A percentile compares a stretch with the other conserved stretches of the same genome.
phyloP scores from a whole-genome alignment of 164 flowering plant genomes.

The Euptelea pleiosperma region DNA sequence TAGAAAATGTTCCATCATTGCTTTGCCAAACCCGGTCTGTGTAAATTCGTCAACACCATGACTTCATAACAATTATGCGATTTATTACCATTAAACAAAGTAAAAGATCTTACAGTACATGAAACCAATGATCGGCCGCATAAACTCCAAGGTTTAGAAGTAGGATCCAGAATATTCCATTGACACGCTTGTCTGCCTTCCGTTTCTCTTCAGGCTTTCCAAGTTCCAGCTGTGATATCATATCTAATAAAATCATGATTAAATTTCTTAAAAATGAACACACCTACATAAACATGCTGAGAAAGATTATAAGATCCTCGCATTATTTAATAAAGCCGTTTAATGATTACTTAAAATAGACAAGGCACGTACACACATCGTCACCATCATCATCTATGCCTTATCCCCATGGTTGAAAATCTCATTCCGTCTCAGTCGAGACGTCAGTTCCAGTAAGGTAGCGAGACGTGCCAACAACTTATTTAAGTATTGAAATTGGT shows the following conservation, averaged over 20 bases:
- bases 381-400: not conserved
- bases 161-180: conserved; percentile 85
- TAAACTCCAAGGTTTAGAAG: conserved; percentile 77
- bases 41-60: not conserved
- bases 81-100: not conserved
- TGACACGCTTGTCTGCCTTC: conserved; percentile 62
- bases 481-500: too few relatives aligned
- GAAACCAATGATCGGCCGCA: conserved; percentile 81
- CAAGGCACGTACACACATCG: not conserved
- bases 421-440: not conserved
- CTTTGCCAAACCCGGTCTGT: too few relatives aligned
- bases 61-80: not conserved
- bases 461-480: not conserved
- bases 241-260: conserved; percentile 43
- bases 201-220: conserved; percentile 48
- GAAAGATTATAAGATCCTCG: not conserved
- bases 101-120: conserved; percentile 40
- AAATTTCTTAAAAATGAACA: conserved; percentile 1
- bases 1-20: too few relatives aligned
- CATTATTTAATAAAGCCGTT: not conserved
- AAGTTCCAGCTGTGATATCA: conserved; percentile 74
- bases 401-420: too few relatives aligned
- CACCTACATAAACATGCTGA: not conserved
- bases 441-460: not conserved
- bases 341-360: not conserved